Conservation (phyloP, 176 grass and related monocot species). For the Eleusine indica region DNA sequence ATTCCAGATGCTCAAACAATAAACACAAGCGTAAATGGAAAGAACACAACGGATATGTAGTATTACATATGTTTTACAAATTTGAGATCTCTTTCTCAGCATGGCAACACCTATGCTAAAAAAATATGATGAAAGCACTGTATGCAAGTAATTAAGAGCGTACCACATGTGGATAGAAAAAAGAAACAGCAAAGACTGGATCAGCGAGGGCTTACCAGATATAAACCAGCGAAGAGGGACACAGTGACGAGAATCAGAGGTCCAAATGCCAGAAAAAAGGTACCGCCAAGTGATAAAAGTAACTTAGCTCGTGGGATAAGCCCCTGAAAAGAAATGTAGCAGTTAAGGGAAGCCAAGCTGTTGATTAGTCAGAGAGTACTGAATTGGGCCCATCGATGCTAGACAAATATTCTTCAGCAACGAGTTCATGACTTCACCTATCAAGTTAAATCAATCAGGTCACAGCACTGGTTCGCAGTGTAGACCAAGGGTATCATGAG, state of each 20-base stretch:
- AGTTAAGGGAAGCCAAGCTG: background rate
- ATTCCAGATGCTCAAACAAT: background rate
- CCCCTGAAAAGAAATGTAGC: conserved; percentile 55
- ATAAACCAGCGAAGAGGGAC: conserved; percentile 74
- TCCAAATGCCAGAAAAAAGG: conserved; percentile 89
- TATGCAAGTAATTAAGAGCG: background rate
- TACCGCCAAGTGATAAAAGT: conserved; percentile 79
- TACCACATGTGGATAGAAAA: background rate
- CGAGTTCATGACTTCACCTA: background rate
- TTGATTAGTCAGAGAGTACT: conserved; percentile 12
- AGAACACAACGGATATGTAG: too few species aligned
- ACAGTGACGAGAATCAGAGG: conserved; percentile 70
- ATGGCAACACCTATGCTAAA: background rate
- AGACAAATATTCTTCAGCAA: background rate
- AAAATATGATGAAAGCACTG: background rate
- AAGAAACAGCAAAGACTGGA: background rate
- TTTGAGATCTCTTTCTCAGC: background rate
- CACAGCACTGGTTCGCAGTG: background rate
- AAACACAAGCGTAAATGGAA: background rate
- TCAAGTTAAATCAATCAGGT: background rate
- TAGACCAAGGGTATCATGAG: background rate
- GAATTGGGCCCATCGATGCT: background rate
- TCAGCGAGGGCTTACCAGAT: conserved; percentile 58
- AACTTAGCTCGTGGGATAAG: conserved; percentile 84
- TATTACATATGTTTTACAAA: background rate